Conservation (phyloP, 768 basidiomycete genomes). For the Mycena belliarum region DNA sequence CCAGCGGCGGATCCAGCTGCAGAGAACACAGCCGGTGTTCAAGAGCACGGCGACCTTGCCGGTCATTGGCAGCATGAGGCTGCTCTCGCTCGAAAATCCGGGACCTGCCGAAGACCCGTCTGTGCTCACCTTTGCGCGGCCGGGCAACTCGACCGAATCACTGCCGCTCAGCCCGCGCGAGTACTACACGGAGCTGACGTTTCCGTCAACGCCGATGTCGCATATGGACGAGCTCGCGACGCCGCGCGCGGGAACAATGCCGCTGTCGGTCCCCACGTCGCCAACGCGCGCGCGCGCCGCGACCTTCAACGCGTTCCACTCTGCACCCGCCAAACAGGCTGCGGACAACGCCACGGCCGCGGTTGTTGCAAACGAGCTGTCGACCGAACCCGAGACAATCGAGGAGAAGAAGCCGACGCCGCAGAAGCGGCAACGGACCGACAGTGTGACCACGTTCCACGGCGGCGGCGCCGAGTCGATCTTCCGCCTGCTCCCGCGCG, state of each 20-base stretch:
- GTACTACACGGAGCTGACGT: slow-evolving; percentile 16
- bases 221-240: slow-evolving; percentile 34
- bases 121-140: slow-evolving; percentile 74
- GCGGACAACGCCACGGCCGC: background rate
- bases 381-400: slow-evolving; percentile 5
- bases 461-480: slow-evolving; percentile 88
- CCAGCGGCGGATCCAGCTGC: slow-evolving; percentile 27
- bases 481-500: slow-evolving; percentile 92
- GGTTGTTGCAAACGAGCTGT: background rate
- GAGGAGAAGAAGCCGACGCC: slow-evolving; percentile 12
- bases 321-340: slow-evolving; percentile 5
- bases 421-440: slow-evolving; percentile 44
- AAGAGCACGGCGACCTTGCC: slow-evolving; percentile 41
- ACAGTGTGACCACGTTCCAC: slow-evolving; percentile 66
- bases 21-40: slow-evolving; percentile 21
- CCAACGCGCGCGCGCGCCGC: slow-evolving; percentile 21
- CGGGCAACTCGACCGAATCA: slow-evolving; percentile 75
- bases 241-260: slow-evolving; percentile 30
- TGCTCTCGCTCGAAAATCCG: slow-evolving; percentile 39
- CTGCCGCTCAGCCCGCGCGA: slow-evolving; percentile 38
- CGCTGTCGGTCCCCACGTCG: slow-evolving; percentile 6
- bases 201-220: slow-evolving; percentile 22
- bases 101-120: slow-evolving; percentile 72
- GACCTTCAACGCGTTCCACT: slow-evolving; percentile 21
- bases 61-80: slow-evolving; percentile 22